A percentile compares a stretch with the other conserved stretches of the same genome.
Conservation (phyloP, 768 basidiomycete genomes). For the Tricholoma hemisulphureum region DNA sequence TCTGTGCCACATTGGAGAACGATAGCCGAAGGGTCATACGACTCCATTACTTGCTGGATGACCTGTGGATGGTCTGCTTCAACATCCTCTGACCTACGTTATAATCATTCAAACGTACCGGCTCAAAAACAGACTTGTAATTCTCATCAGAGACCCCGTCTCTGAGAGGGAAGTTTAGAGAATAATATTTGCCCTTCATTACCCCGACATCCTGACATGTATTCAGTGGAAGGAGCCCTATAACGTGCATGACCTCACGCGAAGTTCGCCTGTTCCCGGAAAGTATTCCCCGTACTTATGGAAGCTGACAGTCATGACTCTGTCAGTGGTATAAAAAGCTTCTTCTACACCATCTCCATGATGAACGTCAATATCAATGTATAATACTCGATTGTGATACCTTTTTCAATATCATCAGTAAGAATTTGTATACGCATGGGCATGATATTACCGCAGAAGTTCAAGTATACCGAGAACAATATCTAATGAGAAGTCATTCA, state of each 20-base stretch:
- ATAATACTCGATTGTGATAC: constrained; percentile 91
- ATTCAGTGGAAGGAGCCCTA: constrained; percentile 3
- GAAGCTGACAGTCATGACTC: constrained; percentile 98
- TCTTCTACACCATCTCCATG: constrained; percentile 99
- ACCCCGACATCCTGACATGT: constrained; percentile 80
- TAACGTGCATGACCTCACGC: constrained; percentile 47
- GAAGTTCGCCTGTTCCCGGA: constrained; percentile 96
- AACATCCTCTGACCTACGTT: not conserved
- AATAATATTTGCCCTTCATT: constrained; percentile 90
- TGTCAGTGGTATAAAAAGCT: constrained; percentile 97
- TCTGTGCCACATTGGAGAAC: constrained; percentile 98
- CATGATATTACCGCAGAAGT: constrained; percentile 64
- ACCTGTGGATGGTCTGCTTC: constrained; percentile 50
- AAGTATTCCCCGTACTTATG: constrained; percentile 99
- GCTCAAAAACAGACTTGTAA: constrained; percentile 94
- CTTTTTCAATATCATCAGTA: constrained; percentile 35
- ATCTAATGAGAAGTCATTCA: constrained; percentile 48
- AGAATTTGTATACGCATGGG: not conserved
- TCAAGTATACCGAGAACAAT: constrained; percentile 97
- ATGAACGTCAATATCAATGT: constrained; percentile 98
- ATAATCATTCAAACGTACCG: constrained; percentile 51
- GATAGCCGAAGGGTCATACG: constrained; percentile 91
- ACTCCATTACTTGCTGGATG: constrained; percentile 90
- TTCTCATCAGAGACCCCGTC: constrained; percentile 96
- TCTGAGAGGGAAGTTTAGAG: constrained; percentile 91